Conservation (phyloP, 352 stramenopile genomes). For the Globisporangium carolinianum region DNA sequence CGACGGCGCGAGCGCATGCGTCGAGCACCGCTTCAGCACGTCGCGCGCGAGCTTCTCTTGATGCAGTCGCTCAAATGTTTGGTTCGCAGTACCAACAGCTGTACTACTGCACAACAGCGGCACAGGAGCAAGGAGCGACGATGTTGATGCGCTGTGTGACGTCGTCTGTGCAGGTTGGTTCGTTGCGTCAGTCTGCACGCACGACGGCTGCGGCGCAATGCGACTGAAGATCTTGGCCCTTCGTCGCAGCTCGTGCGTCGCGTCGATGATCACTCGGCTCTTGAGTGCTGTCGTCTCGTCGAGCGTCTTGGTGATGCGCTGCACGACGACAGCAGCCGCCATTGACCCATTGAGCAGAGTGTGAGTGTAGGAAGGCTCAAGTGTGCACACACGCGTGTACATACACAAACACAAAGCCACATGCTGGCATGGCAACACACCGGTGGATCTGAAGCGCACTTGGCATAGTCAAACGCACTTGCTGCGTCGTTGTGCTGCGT, state of each 20-base stretch:
- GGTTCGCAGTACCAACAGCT: not conserved
- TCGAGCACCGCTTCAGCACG: slow-evolving; percentile 21
- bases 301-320: slow-evolving; percentile 9
- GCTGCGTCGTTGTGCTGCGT: slow-evolving; percentile 29
- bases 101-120: too few species aligned
- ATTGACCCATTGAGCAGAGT: not conserved
- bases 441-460: slow-evolving; percentile 24
- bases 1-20: slow-evolving; percentile 23
- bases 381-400: not conserved
- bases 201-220: not conserved
- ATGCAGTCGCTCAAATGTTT: slow-evolving; percentile 21
- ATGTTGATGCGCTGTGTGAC: not conserved
- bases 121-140: not conserved
- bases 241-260: slow-evolving; percentile 24
- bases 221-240: slow-evolving; percentile 26
- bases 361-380: not conserved
- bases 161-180: not conserved
- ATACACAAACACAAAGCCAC: not conserved
- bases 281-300: slow-evolving; percentile 18
- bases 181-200: not conserved
- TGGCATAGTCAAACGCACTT: slow-evolving; percentile 39
- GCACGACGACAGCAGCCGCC: not conserved
- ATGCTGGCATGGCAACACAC: slow-evolving; percentile 4
- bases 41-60: slow-evolving; percentile 29
- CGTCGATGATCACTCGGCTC: slow-evolving; percentile 24